Evolutionary conservation across 2,329 filamentous ascomycete genomes (phyloP).

Genomic region (Pseudogymnoascus sp.): DNA sequence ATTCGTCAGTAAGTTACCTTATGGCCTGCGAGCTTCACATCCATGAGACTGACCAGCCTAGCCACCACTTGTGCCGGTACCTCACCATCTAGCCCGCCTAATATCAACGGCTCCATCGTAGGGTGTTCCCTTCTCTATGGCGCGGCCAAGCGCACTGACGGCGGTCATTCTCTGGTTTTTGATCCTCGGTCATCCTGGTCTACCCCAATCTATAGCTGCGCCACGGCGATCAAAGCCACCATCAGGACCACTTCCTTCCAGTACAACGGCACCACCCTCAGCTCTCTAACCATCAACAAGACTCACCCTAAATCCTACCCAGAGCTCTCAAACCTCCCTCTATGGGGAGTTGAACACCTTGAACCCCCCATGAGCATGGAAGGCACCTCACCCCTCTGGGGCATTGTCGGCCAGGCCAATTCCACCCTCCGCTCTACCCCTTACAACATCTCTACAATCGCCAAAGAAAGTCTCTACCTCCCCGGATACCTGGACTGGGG

Average conservation of each 20-base stretch:
- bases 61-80: constrained; percentile 26
- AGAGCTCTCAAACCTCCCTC: constrained; percentile 18
- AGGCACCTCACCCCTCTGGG: constrained; percentile 32
- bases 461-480: constrained; percentile 1
- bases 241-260: constrained; percentile 38
- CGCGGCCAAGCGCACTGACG: constrained; percentile 30
- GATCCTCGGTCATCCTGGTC: constrained; percentile 36
- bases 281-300: constrained; percentile 27
- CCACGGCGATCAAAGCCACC: constrained; percentile 32
- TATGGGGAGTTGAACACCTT: constrained; percentile 32
- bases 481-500: not conserved
- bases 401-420: constrained; percentile 28
- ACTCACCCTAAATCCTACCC: constrained; percentile 29
- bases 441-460: not conserved
- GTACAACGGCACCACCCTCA: constrained; percentile 34
- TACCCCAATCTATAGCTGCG: constrained; percentile 36
- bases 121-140: constrained; percentile 34
- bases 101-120: constrained; percentile 35
- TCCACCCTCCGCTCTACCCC: constrained; percentile 19
- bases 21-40: not conserved
- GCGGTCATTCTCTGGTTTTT: constrained; percentile 28
- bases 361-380: constrained; percentile 18
- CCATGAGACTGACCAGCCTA: constrained; percentile 11
- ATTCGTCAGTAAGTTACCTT: constrained; percentile 16
- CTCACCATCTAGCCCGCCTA: constrained; percentile 26